Evolutionary conservation across 202 grass and related monocot genomes (phyloP), one percentile per base, ranked within the genome.

Genomic region (Brachypodium distachyon): DNA sequence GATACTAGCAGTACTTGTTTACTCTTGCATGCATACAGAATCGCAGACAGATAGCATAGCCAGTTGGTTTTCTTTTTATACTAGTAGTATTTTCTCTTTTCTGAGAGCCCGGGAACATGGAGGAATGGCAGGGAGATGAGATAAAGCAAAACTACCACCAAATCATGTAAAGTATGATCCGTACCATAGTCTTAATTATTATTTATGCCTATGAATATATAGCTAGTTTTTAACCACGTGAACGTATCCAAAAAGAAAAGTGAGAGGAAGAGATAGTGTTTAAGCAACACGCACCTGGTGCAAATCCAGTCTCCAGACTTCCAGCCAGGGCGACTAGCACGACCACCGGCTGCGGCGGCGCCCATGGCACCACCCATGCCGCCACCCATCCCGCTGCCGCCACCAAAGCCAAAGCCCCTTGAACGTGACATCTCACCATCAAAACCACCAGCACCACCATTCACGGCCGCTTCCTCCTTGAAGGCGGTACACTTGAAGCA

Each of bases 251-350:
- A 67, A 51, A 68, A 23, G 6, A 43, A 42, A 12, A 23, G 0
- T n/a, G n/a, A n/a, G n/a, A 50, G 6, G 26, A 21, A 46, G 56
- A 23, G 29, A 49, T 18, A 72, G 48, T 49, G 16, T 40, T 49
- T 54, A 50, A 40, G 77, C 62, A 48, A 66, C 67, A 70, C 72
- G 48, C 65, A 97, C 94, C 94, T 97, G 56, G 89, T 94, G 80
- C 91, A 92, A 86, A 97, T 94, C 95, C 95, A 97, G 70, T 97
- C 91, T 25, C 95, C 95, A 51, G 91, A 94, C 65, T 94, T 94
- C 91, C 95, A 97, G 21, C 87, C 89, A 55, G 87, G 85, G 55
- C 91, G 89, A 58, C 74, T 80, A 11, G 87, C 53, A 56, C 81
- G 72, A 26, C 80, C 83, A 47, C 64, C 64, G 41, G 64, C 41